These are phyloP conservation scores for Clonostachys rosea DNA, from an alignment of 2,329 filamentous ascomycete species.

Conservation along the genomic window DNA sequence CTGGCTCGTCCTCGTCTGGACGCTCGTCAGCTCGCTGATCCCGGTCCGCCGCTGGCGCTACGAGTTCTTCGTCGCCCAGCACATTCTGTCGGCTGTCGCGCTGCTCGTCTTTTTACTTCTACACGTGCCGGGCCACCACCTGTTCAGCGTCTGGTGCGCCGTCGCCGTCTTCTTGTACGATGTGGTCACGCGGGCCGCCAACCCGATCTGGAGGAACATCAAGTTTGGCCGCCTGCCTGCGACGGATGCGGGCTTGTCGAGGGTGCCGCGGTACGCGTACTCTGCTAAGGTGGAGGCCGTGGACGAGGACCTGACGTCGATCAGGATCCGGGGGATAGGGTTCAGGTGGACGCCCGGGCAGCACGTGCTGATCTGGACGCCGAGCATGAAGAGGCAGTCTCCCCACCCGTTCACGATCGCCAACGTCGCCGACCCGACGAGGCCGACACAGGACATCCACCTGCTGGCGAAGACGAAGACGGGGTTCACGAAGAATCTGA, in stretches of 20 bases:
- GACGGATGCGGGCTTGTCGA: slow-evolving; percentile 2
- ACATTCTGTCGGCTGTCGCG: slow-evolving; percentile 12
- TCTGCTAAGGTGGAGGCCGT: slow-evolving; percentile 45
- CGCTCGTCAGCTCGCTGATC: slow-evolving; percentile 10
- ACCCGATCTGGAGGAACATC: slow-evolving; percentile 15
- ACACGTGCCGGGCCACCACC: slow-evolving; percentile 15
- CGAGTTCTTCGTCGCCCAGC: slow-evolving; percentile 18
- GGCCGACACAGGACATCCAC: slow-evolving; percentile 9
- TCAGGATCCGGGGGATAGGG: slow-evolving; percentile 46
- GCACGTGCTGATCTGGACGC: slow-evolving; percentile 16
- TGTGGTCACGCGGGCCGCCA: slow-evolving; percentile 14
- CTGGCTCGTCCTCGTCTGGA: slow-evolving; percentile 16
- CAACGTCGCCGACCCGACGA: slow-evolving; percentile 5
- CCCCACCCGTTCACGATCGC: slow-evolving; percentile 16
- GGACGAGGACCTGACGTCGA: slow-evolving; percentile 64
- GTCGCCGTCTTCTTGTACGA: slow-evolving; percentile 15
- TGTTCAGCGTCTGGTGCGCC: slow-evolving; percentile 18
- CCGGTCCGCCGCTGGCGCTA: slow-evolving; percentile 17
- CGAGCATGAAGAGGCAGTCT: slow-evolving; percentile 12
- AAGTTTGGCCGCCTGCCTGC: slow-evolving; percentile 6
- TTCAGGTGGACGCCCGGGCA: slow-evolving; percentile 15
- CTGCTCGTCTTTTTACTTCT: slow-evolving; percentile 12
- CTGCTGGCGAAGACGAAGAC: slow-evolving; percentile 13
- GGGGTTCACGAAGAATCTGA: slow-evolving; percentile 11
- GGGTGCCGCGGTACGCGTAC: slow-evolving; percentile 8